A percentile compares a stretch with the other conserved stretches of the same genome.
Conservation (phyloP, 495 filamentous ascomycete genomes). For the Trichocladium uniseriatum region DNA sequence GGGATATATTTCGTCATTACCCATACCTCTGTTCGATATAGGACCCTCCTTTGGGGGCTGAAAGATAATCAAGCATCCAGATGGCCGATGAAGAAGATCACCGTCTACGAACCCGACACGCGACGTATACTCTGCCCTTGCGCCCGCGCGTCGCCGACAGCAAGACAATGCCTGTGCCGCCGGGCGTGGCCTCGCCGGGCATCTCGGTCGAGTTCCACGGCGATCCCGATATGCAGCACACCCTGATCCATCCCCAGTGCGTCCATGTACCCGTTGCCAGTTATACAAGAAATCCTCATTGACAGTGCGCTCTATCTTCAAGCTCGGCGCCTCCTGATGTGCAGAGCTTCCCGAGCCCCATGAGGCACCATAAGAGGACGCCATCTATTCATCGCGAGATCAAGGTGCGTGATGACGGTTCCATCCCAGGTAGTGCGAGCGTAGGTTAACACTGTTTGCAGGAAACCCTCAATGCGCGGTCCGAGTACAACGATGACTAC, state of each 20-base stretch:
- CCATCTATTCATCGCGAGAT: slow-evolving; percentile 62
- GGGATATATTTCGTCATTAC: background rate
- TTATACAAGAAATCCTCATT: background rate
- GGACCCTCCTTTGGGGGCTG: background rate
- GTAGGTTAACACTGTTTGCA: slow-evolving; percentile 20
- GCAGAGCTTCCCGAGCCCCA: slow-evolving; percentile 49
- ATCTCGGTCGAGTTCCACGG: slow-evolving; percentile 34
- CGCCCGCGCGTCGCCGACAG: slow-evolving; percentile 6
- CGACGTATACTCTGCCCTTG: slow-evolving; percentile 14
- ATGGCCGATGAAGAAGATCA: slow-evolving; percentile 5
- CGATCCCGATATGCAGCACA: slow-evolving; percentile 10
- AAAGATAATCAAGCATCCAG: too few relatives aligned
- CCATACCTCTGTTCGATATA: background rate
- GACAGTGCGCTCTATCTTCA: background rate
- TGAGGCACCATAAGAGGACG: slow-evolving; percentile 66
- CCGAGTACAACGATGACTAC: slow-evolving; percentile 70
- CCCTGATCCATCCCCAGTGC: slow-evolving; percentile 25
- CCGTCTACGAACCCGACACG: background rate
- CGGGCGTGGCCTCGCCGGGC: slow-evolving; percentile 28
- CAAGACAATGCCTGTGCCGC: slow-evolving; percentile 13
- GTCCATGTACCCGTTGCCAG: slow-evolving; percentile 5
- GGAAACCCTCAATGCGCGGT: slow-evolving; percentile 88
- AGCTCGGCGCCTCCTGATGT: slow-evolving; percentile 34
- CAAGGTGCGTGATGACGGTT: slow-evolving; percentile 41
- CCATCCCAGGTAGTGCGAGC: background rate